A percentile compares a stretch with the other conserved stretches of the same genome.
phyloP scores from a whole-genome alignment of 2,329 filamentous ascomycete species.

The Penicillium glabrum region DNA sequence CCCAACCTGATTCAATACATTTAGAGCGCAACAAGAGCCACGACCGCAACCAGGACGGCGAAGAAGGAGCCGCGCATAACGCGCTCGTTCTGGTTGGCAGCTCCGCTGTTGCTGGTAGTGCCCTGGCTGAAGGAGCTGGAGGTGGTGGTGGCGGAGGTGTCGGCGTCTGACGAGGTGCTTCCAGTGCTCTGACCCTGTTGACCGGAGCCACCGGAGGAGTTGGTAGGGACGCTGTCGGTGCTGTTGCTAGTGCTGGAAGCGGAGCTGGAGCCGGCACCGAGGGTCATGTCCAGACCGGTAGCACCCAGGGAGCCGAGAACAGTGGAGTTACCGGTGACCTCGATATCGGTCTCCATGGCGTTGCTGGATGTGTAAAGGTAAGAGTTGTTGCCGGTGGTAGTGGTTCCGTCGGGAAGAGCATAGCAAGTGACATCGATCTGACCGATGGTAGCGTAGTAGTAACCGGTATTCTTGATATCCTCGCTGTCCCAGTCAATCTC shows the following conservation, averaged over 20 bases:
- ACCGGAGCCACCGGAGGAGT: constrained; percentile 25
- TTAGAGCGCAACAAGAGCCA: constrained; percentile 48
- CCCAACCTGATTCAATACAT: constrained; percentile 12
- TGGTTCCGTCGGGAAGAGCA: constrained; percentile 71
- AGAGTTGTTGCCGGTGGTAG: constrained; percentile 58
- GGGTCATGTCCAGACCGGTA: constrained; percentile 72
- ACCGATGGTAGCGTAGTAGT: constrained; percentile 81
- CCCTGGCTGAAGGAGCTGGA: constrained; percentile 24
- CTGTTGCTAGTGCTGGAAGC: constrained; percentile 20
- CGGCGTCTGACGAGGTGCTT: constrained; percentile 10
- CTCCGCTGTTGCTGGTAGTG: constrained; percentile 23
- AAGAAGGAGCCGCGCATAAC: constrained; percentile 48
- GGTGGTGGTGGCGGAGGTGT: constrained; percentile 12
- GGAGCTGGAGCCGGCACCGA: constrained; percentile 27
- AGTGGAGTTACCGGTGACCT: constrained; percentile 72
- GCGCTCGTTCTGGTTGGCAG: constrained; percentile 38
- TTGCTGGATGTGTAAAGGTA: constrained; percentile 71
- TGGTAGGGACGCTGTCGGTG: constrained; percentile 35
- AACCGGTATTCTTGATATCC: constrained; percentile 79
- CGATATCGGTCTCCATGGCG: constrained; percentile 74
- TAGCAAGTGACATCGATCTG: constrained; percentile 86
- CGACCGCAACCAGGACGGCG: constrained; percentile 47
- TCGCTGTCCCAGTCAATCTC: constrained; percentile 79
- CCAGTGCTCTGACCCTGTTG: constrained; percentile 9
- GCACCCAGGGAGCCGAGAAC: constrained; percentile 75